These are phyloP conservation scores for Lentinus polychrous DNA, from an alignment of 1,284 basidiomycete species.

Conservation along the genomic window DNA sequence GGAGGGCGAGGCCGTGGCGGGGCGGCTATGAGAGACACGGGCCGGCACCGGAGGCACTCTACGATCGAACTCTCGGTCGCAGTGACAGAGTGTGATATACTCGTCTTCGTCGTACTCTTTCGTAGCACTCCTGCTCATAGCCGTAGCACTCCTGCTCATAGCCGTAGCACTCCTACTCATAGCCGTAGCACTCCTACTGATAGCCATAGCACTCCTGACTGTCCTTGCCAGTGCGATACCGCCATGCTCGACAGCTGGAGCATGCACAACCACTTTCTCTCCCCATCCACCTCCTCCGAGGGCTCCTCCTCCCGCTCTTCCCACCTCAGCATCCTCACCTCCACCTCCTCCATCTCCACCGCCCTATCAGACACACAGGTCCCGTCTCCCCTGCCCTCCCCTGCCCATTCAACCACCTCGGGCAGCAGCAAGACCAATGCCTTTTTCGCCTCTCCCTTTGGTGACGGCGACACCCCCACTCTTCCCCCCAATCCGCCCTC, in stretches of 20 bases:
- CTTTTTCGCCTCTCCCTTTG: slow-evolving; percentile 26
- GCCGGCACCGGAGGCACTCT: no score
- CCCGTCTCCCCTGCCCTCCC: slow-evolving; percentile 16
- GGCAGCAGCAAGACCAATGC: slow-evolving; percentile 25
- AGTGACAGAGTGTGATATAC: no score
- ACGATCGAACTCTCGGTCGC: no score
- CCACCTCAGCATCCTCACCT: slow-evolving; percentile 22
- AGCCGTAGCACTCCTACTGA: no score
- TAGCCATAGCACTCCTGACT: no score
- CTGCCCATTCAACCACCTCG: slow-evolving; percentile 14
- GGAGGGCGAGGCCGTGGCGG: no score
- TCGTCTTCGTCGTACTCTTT: no score
- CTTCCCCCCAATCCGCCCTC: slow-evolving; percentile 23
- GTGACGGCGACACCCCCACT: slow-evolving; percentile 15
- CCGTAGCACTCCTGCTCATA: no score
- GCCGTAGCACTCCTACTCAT: no score
- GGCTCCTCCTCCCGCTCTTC: slow-evolving; percentile 18
- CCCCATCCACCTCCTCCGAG: slow-evolving; percentile 19
- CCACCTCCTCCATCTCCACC: slow-evolving; percentile 20
- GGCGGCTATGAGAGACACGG: no score
- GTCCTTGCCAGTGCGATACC: no score
- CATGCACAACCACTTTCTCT: slow-evolving; percentile 14
- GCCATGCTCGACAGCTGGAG: slow-evolving; percentile 23
- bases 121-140: no score
- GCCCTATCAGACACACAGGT: slow-evolving; percentile 12